Evolutionary conservation across 371 early-diverging fungal species (phyloP), one percentile per base, ranked within the genome.

Genomic region (Haplosporangium sp.): DNA sequence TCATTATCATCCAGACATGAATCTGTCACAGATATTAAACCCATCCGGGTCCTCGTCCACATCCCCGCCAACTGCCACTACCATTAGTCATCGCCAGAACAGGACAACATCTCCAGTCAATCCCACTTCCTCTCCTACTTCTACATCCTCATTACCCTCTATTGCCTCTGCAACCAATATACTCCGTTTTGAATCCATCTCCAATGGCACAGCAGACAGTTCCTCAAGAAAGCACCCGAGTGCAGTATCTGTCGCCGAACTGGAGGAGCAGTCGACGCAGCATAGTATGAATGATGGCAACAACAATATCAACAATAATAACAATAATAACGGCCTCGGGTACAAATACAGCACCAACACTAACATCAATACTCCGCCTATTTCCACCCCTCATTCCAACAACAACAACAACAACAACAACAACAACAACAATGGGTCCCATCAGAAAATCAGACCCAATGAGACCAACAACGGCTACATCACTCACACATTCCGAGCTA

Each of bases 1-100:
- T 58, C 29, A 58, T 23, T 43, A 59, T 41, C 67, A 14, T 42
- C 29, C 48, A 36, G 36, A 29, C 4, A 77, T 77, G 77, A 77
- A 77, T 67, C 67, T 77, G 9, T 77, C 77, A 5, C 67, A 70
- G 50, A 77, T 77, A 52, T 48, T 77, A 37, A 79, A 79, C 60
- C 80, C 80, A 16, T 61, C 79, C 12, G 71, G 71, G 16, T 38
- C 60, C n/a, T 52, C 65, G 6, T 37, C 62, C 18, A 45, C 64
- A 36, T 16, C 55, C 16, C 51, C 51, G 23, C 47, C 63, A 37
- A 1, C 48, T 18, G 4, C 43, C 37, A 56, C 53, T 42, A 13
- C 13, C 14, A 36, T 51, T 40, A 42, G 0, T 41, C 69, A 21
- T 47, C 61, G 59, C 20, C 72, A 67, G 29, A 52, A 59, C 7